Conservation (phyloP, 441 rosid species). For the Croton laevigatus region DNA sequence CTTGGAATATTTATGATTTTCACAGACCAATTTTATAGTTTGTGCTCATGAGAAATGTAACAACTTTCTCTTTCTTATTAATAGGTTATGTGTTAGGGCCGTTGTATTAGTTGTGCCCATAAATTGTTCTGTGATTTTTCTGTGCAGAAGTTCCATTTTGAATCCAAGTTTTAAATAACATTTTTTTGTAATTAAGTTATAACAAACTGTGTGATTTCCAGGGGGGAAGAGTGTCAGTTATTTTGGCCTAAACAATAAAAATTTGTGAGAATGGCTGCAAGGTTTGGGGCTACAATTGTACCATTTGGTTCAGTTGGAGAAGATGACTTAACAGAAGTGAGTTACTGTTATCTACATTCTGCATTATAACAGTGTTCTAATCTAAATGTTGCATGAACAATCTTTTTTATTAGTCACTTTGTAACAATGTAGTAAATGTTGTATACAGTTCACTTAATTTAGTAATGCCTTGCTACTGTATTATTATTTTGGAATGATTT, state of each 20-base stretch:
- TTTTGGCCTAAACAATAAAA: conserved; percentile 83
- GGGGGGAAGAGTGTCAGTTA: conserved; percentile 81
- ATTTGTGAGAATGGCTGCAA: conserved; percentile 91
- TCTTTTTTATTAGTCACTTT: no score
- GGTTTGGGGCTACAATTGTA: conserved; percentile 84
- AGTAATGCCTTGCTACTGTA: no score
- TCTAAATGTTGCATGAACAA: no score
- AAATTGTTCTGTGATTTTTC: not conserved
- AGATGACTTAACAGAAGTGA: conserved; percentile 78
- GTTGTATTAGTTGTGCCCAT: not conserved
- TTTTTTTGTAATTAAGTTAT: not conserved
- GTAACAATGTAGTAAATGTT: no score
- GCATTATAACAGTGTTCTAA: conserved; percentile 32
- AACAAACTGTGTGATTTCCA: conserved; percentile 30
- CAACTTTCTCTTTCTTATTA: not conserved
- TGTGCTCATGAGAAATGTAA: not conserved
- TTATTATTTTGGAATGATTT: no score
- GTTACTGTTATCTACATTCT: conserved; percentile 11
- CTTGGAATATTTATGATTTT: not conserved
- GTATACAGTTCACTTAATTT: no score
- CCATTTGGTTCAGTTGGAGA: conserved; percentile 93
- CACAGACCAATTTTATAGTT: not conserved
- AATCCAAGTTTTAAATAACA: no score
- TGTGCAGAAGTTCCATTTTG: not conserved
- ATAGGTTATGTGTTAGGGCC: not conserved